Conservation (phyloP, 2,329 filamentous ascomycete species). For the Aspergillus fumigatiaffinis region DNA sequence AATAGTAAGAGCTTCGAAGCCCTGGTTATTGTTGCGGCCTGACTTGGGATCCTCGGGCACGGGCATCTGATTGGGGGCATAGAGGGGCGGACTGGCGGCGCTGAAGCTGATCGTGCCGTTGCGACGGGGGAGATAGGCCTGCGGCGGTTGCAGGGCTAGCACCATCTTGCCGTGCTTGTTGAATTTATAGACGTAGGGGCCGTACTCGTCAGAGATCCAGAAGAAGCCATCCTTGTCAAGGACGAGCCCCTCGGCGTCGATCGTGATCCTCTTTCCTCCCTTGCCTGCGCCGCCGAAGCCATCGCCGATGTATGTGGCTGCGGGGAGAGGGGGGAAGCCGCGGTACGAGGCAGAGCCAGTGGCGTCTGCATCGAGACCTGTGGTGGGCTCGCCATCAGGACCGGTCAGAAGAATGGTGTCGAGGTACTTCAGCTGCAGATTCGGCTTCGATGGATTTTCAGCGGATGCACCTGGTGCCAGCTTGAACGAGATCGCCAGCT, state of each 20-base stretch:
- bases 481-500: constrained; percentile 59
- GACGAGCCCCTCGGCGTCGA: constrained; percentile 66
- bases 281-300: constrained; percentile 61
- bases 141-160: constrained; percentile 60
- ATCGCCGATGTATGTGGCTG: constrained; percentile 61
- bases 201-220: constrained; percentile 69
- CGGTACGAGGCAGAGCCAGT: constrained; percentile 52
- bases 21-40: constrained; percentile 69
- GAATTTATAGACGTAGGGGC: constrained; percentile 68
- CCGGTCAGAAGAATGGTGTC: constrained; percentile 63
- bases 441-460: constrained; percentile 53
- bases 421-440: constrained; percentile 59
- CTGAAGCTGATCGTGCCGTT: constrained; percentile 61
- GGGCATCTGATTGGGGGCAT: constrained; percentile 48
- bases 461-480: constrained; percentile 50
- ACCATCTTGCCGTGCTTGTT: constrained; percentile 55
- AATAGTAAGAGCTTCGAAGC: constrained; percentile 67
- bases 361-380: constrained; percentile 60
- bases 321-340: constrained; percentile 60
- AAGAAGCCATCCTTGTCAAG: constrained; percentile 58
- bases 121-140: constrained; percentile 61
- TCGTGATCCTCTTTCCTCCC: constrained; percentile 56
- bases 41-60: constrained; percentile 55
- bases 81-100: constrained; percentile 60
- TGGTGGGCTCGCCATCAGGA: constrained; percentile 58